Base-by-base conservation (phyloP, 164 flowering plant species). In the Vitis rotundifolia region DNA sequence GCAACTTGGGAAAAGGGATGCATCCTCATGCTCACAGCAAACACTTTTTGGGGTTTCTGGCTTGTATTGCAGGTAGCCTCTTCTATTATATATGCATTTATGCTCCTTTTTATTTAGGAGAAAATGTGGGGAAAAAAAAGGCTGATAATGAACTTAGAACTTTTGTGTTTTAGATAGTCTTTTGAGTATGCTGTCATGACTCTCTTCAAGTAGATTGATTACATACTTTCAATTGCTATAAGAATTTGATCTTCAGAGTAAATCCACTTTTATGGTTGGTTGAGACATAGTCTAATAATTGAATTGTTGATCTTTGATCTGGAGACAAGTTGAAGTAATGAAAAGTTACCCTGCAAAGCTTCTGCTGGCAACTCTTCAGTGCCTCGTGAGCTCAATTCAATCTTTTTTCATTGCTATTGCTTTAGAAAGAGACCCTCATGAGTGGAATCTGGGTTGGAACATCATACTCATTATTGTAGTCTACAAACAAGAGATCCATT, bases 391-490 rank as follows among this genome's bases (percentile, higher is more conserved):
- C 53, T 49, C 72, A 31, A 1, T 73, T 62, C 81, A 81, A 67
- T 70, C 78, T 2, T 68, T 70, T 53, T 29, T 67, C 1, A 28
- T 68, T 6, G 84, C 84, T 5, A 58, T 73, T 10, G 74, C 66
- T 44, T 55, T 78, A 7, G 74, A 78, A 29, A 65, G 80, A 63
- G 70, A 78, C 22, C 67, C n/a, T n/a, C 14, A 48, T 31, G 61
- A 78, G 14, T 81, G 84, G 84, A 78, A 71, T 55, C 28, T 81
- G 63, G 82, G 76, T 1, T 81, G 77, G 77, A 60, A 81, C 37
- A 10, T 81, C 31, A 66, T 65, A 0, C 49, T 78, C 48, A 3
- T 37, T 3, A 57, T 78, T 3, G 65, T 78, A n/a, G 19, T 48
- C 7, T 81, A 81, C 19, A 70, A 9, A 61, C 31, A 15, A 37